Conservation (phyloP, 73 alveolate genomes). For the Halteria grandinella region DNA sequence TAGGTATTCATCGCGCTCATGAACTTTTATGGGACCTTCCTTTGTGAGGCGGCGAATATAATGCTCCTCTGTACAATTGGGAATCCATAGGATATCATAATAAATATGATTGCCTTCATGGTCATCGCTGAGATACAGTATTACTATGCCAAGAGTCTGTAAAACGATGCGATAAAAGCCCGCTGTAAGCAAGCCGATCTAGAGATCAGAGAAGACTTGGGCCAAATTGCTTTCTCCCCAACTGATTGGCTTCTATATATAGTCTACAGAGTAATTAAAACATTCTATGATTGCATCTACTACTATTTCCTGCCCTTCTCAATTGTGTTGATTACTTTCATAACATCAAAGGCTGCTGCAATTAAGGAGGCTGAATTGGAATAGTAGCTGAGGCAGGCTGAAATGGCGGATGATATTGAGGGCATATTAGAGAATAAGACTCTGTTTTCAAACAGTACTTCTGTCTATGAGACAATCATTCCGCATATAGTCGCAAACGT, state of each 20-base stretch:
- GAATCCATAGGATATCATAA: constrained; percentile 22
- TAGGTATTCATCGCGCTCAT: constrained; percentile 4
- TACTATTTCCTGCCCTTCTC: constrained; percentile 41
- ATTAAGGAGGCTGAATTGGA: background rate
- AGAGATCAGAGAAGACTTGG: constrained; percentile 13
- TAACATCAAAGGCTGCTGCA: background rate
- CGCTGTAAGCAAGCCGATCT: background rate
- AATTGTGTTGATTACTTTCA: constrained; percentile 11
- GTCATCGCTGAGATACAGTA: constrained; percentile 32
- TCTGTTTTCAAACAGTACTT: too few relatives aligned
- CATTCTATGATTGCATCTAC: constrained; percentile 29
- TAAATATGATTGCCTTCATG: constrained; percentile 40
- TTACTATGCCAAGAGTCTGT: constrained; percentile 7
- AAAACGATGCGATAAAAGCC: constrained; percentile 23
- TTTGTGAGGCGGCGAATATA: constrained; percentile 30
- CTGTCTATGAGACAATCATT: too few relatives aligned
- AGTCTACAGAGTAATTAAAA: constrained; percentile 8
- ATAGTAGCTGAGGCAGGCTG: background rate
- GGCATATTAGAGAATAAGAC: too few relatives aligned
- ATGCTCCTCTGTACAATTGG: constrained; percentile 36
- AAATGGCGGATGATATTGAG: too few relatives aligned
- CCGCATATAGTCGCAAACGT: too few relatives aligned
- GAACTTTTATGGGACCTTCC: constrained; percentile 34
- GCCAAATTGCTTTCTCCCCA: too few relatives aligned
- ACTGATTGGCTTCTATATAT: too few relatives aligned